phyloP scores from a whole-genome alignment of 352 stramenopile species.

The Phytophthora sp. region DNA sequence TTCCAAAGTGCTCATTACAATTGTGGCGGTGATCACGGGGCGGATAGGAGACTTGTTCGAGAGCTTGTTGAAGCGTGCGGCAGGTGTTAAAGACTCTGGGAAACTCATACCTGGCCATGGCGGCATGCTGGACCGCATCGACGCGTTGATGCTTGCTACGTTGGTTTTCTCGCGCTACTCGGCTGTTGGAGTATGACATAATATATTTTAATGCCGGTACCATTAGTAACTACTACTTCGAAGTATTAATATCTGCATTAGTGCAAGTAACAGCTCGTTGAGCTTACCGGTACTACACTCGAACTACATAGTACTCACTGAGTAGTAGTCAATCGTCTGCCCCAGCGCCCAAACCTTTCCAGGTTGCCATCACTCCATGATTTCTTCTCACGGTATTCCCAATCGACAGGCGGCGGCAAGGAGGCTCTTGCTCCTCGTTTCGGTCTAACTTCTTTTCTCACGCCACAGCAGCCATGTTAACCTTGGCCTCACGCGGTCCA shows the following conservation, averaged over 20 bases:
- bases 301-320: no score
- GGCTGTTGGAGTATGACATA: background rate
- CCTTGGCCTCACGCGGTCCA: background rate
- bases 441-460: no score
- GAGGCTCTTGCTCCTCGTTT: no score
- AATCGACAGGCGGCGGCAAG: no score
- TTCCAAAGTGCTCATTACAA: conserved; percentile 75
- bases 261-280: no score
- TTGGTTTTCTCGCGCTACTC: conserved; percentile 63
- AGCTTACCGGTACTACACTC: no score
- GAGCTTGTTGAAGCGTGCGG: conserved; percentile 94
- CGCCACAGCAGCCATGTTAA: no score
- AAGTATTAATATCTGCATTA: no score
- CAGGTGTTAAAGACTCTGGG: conserved; percentile 95
- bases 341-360: background rate
- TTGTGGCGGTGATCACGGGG: conserved; percentile 91
- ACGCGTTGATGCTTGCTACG: conserved; percentile 93
- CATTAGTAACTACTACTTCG: no score
- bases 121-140: conserved; percentile 94
- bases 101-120: conserved; percentile 95
- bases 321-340: no score
- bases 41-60: conserved; percentile 95
- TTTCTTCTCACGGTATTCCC: no score
- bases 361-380: background rate
- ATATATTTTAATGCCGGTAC: no score